Base-by-base conservation (phyloP, 2,329 filamentous ascomycete species). In the Atkinsonella hypoxylon region DNA sequence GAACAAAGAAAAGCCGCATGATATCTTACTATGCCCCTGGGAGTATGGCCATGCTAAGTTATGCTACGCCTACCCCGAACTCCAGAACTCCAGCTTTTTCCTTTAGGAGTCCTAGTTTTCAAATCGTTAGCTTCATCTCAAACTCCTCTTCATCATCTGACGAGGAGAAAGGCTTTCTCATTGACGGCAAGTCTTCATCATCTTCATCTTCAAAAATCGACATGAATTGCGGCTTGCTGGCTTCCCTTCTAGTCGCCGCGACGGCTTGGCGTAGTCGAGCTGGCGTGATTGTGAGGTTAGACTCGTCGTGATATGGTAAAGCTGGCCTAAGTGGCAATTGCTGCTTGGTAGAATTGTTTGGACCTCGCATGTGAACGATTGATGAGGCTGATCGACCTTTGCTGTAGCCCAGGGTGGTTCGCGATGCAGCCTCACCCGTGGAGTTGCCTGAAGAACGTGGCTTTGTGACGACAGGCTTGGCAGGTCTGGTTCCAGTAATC, bases 361-460 rank as follows among this genome's bases (percentile, higher is more conserved):
- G 31, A 43, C 52, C 55, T 10, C 58, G 58, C 26, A 54, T 60
- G 13, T 69, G 68, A 31, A 77, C 60, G 41, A 75, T 64, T 0
- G 73, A 72, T 1, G 72, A 75, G 4, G 75, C 71, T 4, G 71
- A 71, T 34, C 87, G 79, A 34, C 90, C 89, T 64, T 85, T 88
- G 51, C 79, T 87, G 63, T 95, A 95, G 15, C 90, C 90, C 41
- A 95, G 76, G 0, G 89, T 95, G 50, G 81, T 90, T 55, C 83
- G 81, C 1, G 89, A 95, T 6, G 81, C 82, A 6, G 78, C 79
- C 20, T 79, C 75, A 1, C 85, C 83, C 11, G 77, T 73, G 9
- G 75, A 75, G 55, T 80, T 78, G 45, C 81, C 78, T 57, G 78
- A 73, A 10, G 73, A 73, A 1, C 73, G 67, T 45, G 67, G 63